A percentile compares a stretch with the other conserved stretches of the same genome.
These are phyloP conservation scores for Cephalotrichum gorgonifer DNA, from an alignment of 2,329 filamentous ascomycete species.

Conservation along the genomic window DNA sequence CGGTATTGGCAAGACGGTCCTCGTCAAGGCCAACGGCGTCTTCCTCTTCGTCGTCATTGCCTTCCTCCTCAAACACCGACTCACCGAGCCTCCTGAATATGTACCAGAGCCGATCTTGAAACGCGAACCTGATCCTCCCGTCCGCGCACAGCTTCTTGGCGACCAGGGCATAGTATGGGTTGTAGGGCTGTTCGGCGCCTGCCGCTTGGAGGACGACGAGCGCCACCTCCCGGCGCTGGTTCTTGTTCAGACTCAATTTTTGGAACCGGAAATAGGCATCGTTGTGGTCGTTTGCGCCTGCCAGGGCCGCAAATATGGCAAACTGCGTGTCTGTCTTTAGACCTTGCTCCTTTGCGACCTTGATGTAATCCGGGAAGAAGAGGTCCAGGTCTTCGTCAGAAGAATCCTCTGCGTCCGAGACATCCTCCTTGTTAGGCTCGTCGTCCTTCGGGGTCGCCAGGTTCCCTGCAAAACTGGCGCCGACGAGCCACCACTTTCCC, in stretches of 20 bases:
- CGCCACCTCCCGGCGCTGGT: constrained; percentile 78
- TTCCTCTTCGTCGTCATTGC: constrained; percentile 45
- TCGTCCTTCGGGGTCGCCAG: not conserved
- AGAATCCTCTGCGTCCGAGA: constrained; percentile 4
- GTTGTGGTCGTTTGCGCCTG: constrained; percentile 74
- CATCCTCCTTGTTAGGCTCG: constrained; percentile 17
- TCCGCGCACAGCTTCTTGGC: constrained; percentile 69
- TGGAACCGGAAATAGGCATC: constrained; percentile 72
- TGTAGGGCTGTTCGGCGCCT: constrained; percentile 74
- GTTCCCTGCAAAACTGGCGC: constrained; percentile 67
- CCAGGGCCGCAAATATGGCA: constrained; percentile 86
- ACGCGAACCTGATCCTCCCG: constrained; percentile 67
- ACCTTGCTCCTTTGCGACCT: constrained; percentile 68
- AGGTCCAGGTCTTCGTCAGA: constrained; percentile 34
- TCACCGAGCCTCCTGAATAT: constrained; percentile 82
- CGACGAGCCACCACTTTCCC: constrained; percentile 98
- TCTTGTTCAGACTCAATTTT: constrained; percentile 76
- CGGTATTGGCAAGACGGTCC: constrained; percentile 39
- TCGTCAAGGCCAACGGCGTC: constrained; percentile 36
- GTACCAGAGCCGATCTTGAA: constrained; percentile 81
- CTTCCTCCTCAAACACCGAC: constrained; percentile 54
- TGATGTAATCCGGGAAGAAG: constrained; percentile 54
- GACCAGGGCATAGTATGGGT: constrained; percentile 86
- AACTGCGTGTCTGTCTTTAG: constrained; percentile 81
- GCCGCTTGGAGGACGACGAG: constrained; percentile 81